Evolutionary conservation across 768 basidiomycete species (phyloP), one percentile per base, ranked within the genome.

Genomic region (Podaxis sp.): DNA sequence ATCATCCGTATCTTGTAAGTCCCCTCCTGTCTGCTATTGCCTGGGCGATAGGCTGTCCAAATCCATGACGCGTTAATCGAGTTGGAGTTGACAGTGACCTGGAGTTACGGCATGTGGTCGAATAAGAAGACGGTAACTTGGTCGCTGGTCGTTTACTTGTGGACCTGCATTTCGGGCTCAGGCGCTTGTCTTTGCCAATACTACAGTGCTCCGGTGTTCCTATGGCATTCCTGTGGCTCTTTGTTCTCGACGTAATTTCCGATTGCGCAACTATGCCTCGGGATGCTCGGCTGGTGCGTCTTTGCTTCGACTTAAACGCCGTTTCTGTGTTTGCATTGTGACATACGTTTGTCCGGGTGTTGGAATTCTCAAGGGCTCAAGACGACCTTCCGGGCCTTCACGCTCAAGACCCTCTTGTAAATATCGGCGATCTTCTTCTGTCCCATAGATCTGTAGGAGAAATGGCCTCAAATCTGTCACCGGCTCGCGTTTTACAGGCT

Each of bases 371-470:
- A 44, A 44, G 42, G 6, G n/a, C 42, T 18, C 42, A 44, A 44
- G 32, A 32, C 32, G 9, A 32, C 32, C 32, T 32, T 32, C 32
- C 9, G 32, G 32, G 7, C 7, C 32, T 32, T 32, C 32, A 32
- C 32, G 42, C 42, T 44, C 42, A 44, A 48, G 55, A 57, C 37
- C 48, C 55, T 47, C 46, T n/a, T 38, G 55, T 44, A 27, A 57
- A 57, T 57, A 38, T 44, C 4, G 23, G 27, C 28, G 14, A 3
- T 18, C 13, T 23, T 13, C 5, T 13, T 40, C 37, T 23, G 21
- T 14, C 3, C 38, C 42, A 46, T 57, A 44, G 55, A 57, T 57
- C 55, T 57, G 55, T n/a, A 14, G 55, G 46, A 36, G 42, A 44
- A 52, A 14, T 11, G 10, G 27, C 32, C 46, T 44, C 42, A 36